Conservation (phyloP, 208 protist species). For the Leishmania arabica region DNA sequence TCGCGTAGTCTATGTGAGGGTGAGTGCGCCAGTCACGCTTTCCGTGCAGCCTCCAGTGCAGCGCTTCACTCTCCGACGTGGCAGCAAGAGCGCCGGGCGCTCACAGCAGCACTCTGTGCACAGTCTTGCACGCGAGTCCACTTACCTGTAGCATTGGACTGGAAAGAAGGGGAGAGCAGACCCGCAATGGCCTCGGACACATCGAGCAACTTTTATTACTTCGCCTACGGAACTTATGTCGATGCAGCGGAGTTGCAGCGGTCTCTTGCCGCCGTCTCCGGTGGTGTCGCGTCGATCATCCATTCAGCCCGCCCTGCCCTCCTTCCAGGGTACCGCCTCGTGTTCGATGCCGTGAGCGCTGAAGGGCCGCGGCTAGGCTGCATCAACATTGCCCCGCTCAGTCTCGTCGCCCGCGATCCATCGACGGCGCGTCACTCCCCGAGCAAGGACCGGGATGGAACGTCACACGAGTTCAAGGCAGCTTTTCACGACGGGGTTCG, state of each 20-base stretch:
- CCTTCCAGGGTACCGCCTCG: conserved; percentile 29
- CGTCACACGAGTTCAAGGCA: background rate
- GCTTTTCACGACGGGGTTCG: conserved; percentile 38
- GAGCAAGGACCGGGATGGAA: conserved; percentile 2
- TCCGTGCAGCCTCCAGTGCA: background rate
- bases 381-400: conserved; percentile 32
- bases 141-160: background rate
- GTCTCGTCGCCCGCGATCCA: conserved; percentile 8
- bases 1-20: background rate
- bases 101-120: background rate
- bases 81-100: background rate
- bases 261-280: conserved; percentile 1
- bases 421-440: conserved; percentile 2
- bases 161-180: background rate
- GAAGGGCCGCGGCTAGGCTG: conserved; percentile 38
- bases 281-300: background rate
- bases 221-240: conserved; percentile 42
- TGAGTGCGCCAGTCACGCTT: background rate
- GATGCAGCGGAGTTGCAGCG: conserved; percentile 7
- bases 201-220: conserved; percentile 33
- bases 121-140: background rate
- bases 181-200: conserved; percentile 14
- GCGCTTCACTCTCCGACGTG: background rate
- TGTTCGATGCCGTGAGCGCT: conserved; percentile 40
- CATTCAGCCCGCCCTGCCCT: conserved; percentile 8